Evolutionary conservation across 805 yeast genomes (phyloP), one percentile per base, ranked within the genome.

Genomic region (Saccharomycopsis capsularis): DNA sequence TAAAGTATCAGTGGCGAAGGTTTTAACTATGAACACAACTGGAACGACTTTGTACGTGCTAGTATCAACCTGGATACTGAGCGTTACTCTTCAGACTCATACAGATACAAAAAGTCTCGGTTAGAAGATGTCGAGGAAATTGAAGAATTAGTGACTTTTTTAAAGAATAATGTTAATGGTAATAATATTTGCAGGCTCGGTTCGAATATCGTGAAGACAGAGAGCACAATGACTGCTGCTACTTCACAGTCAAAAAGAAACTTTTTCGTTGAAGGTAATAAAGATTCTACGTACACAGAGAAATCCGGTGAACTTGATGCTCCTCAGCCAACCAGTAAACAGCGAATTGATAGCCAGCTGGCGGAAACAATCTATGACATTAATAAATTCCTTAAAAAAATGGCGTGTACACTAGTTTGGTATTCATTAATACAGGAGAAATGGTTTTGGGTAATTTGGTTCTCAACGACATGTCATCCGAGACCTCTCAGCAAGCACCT

Each of bases 341-440:
- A 34, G 38, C 6, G 6, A 9, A 34, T 34, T 18, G 38, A 34
- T 27, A 45, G 29, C 25, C 45, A 48, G 27, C 36, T 52, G 13
- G 40, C 52, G 7, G 53, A 47, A 19, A 52, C 55, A n/a, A 52
- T 52, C 16, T 45, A 49, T 30, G 55, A 52, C 38, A 52, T 52
- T 21, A 52, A 52, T 29, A 39, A 29, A 11, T 52, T 52, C 21
- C 39, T 52, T 22, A 34, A 46, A 29, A 52, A 9, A 52, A 52
- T 43, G 55, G 53, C 19, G 55, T 52, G 25, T 49, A 49, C 43
- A 49, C 53, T 15, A 42, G 48, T 24, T 51, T 51, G 7, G 55
- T 52, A 6, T 18, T 46, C 16, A 45, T 52, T 30, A 53, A 52
- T 27, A 48, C 47, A 25, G 47, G 51, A n/a, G 42, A 46, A 19